Conservation (phyloP, 2,329 filamentous ascomycete species). For the Clonostachys rhizophaga region DNA sequence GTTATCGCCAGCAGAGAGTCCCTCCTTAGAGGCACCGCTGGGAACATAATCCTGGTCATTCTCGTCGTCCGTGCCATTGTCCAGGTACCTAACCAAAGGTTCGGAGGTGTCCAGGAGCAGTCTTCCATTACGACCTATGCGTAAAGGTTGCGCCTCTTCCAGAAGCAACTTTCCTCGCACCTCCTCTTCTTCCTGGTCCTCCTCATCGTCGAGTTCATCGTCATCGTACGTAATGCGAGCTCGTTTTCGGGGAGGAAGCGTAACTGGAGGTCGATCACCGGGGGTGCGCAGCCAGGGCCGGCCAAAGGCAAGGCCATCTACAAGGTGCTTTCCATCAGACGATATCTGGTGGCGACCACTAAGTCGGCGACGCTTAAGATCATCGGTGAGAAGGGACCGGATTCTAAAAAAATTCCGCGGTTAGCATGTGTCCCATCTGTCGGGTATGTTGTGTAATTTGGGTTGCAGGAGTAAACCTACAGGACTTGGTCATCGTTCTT, state of each 20-base stretch:
- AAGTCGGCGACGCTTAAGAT: conserved; percentile 67
- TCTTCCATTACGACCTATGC: neutral
- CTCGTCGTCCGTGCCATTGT: conserved; percentile 12
- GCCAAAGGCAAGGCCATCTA: conserved; percentile 84
- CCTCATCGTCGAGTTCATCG: conserved; percentile 20
- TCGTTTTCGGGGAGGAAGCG: conserved; percentile 71
- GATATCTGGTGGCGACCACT: conserved; percentile 81
- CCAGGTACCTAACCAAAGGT: neutral
- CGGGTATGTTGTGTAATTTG: conserved; percentile 44
- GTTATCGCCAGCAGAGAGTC: conserved; percentile 5
- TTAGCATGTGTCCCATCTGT: conserved; percentile 4
- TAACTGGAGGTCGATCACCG: conserved; percentile 58
- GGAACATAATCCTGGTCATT: conserved; percentile 10
- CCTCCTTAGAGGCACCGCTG: conserved; percentile 2
- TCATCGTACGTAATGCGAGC: conserved; percentile 42
- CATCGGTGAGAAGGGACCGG: conserved; percentile 69
- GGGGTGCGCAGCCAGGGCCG: conserved; percentile 60
- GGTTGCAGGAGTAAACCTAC: conserved; percentile 57
- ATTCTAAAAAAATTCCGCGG: conserved; percentile 46
- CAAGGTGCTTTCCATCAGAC: conserved; percentile 69
- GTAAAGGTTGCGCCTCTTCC: conserved; percentile 16
- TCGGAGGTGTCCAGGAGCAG: too few species aligned
- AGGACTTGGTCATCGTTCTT: conserved; percentile 81
- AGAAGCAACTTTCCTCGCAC: conserved; percentile 18
- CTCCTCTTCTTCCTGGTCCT: conserved; percentile 3